Base-by-base conservation (phyloP, 1,284 basidiomycete genomes). In the Melampsora americana region DNA sequence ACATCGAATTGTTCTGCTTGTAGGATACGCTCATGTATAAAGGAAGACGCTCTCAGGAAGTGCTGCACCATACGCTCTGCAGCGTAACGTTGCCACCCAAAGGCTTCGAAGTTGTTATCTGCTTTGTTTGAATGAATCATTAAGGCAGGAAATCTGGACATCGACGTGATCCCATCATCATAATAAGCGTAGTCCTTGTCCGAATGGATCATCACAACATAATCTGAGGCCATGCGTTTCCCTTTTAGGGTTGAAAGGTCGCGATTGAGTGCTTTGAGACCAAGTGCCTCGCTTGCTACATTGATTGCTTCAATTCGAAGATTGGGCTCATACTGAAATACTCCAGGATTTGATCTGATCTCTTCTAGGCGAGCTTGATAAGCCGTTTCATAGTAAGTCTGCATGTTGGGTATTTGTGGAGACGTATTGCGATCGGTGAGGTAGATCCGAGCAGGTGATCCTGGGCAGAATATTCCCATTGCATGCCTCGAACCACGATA, bases 1-100 rank as follows among this genome's bases (percentile, higher is more conserved):
- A 98, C 86, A 82, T 98, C 92, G 81, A 94, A 96, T 81, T 96
- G 95, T 78, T 91, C 87, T 0, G 95, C 92, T 62, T 95, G 87
- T 14, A 90, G 87, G 20, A 93, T 86, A 80, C 90, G 88, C n/a
- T 90, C 87, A 78, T 90, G 88, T 50, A 99, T 84, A 92, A 92
- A 96, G 16, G 85, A 80, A 0, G 92, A 91, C 56, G 92, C 84
- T 30, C 87, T 86, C 46, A 98, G 85, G 81, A 94, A 99, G 69
- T 93, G 90, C 56, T 85, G 87, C 65, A 97, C 83, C 90, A 99
- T 92, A 80, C 92, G 82, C 56, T 85, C 82, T 3, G 84, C 83
- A 20, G 85, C 84, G 77, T 86, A 84, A 14, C 84, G 80, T 77
- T 87, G 84, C 90, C 91, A 92, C 0, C 89, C 89, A 81, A 92